Evolutionary conservation across 2,329 filamentous ascomycete species (phyloP).

Genomic region (Microascus cirrosus): DNA sequence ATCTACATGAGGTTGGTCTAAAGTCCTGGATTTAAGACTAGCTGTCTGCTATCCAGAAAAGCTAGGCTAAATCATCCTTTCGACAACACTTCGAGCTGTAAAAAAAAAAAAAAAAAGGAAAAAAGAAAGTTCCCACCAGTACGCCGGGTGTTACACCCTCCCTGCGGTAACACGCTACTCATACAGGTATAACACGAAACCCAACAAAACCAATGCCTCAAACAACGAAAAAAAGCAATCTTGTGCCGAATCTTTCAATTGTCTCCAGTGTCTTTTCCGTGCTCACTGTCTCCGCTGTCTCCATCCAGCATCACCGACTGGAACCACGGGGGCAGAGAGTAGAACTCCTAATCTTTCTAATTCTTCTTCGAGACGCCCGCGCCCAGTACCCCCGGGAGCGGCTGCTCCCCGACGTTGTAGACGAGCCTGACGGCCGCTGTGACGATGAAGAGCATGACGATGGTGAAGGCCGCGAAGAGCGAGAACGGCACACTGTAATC

Average conservation of each 20-base stretch:
- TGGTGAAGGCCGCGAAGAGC: conserved; percentile 65
- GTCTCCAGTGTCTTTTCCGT: too few relatives aligned
- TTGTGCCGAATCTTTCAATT: not conserved
- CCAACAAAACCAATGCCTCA: not conserved
- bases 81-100: not conserved
- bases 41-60: not conserved
- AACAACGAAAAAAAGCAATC: not conserved
- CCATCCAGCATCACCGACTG: not conserved
- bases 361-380: conserved; percentile 70
- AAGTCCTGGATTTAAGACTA: not conserved
- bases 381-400: conserved; percentile 89
- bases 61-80: not conserved
- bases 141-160: not conserved
- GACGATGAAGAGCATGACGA: conserved; percentile 58
- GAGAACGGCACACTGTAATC: conserved; percentile 86
- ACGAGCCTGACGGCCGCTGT: conserved; percentile 66
- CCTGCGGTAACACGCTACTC: not conserved
- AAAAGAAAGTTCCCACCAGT: not conserved
- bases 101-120: not conserved
- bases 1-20: not conserved
- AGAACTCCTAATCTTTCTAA: not conserved
- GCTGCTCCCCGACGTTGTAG: conserved; percentile 73
- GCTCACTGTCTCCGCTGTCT: too few relatives aligned
- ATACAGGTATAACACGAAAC: conserved; percentile 3
- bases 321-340: not conserved